These are phyloP conservation scores for Shiraia sp. DNA, from an alignment of 2,329 filamentous ascomycete genomes.

Conservation along the genomic window DNA sequence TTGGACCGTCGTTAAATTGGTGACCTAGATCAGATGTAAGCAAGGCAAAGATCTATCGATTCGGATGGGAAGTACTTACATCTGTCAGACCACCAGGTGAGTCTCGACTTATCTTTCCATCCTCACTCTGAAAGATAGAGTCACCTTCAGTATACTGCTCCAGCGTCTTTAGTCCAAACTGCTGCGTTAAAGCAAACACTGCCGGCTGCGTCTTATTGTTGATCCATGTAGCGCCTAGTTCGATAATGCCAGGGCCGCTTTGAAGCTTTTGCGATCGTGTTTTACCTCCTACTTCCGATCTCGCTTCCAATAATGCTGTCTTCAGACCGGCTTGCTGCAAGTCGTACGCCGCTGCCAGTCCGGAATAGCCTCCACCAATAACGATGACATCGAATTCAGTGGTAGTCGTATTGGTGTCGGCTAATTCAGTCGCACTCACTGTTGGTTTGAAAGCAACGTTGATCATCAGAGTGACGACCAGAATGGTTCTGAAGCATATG, in stretches of 20 bases:
- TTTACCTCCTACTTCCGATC: constrained; percentile 57
- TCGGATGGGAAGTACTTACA: too few species aligned
- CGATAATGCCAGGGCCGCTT: constrained; percentile 46
- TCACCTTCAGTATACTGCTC: constrained; percentile 55
- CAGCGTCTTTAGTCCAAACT: constrained; percentile 51
- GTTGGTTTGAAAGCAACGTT: neutral
- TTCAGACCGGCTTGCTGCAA: constrained; percentile 42
- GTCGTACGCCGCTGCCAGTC: constrained; percentile 33
- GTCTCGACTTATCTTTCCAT: constrained; percentile 39
- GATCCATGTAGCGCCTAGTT: constrained; percentile 64
- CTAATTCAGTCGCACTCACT: neutral
- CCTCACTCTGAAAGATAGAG: constrained; percentile 47
- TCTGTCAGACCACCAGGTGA: constrained; percentile 6
- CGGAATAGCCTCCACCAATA: constrained; percentile 47
- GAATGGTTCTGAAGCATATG: too few species aligned
- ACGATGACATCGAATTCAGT: constrained; percentile 30
- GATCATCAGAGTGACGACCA: too few species aligned
- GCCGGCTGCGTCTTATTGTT: constrained; percentile 59
- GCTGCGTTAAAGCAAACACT: constrained; percentile 49
- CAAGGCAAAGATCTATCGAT: too few species aligned
- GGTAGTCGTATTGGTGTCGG: neutral
- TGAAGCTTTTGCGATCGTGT: constrained; percentile 47
- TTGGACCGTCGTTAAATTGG: too few species aligned
- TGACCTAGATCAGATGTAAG: too few species aligned
- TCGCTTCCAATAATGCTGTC: constrained; percentile 52